Evolutionary conservation across 148 eudicot genomes (phyloP), one percentile per base, ranked within the genome.

Genomic region (Chenopodium berlandieri): DNA sequence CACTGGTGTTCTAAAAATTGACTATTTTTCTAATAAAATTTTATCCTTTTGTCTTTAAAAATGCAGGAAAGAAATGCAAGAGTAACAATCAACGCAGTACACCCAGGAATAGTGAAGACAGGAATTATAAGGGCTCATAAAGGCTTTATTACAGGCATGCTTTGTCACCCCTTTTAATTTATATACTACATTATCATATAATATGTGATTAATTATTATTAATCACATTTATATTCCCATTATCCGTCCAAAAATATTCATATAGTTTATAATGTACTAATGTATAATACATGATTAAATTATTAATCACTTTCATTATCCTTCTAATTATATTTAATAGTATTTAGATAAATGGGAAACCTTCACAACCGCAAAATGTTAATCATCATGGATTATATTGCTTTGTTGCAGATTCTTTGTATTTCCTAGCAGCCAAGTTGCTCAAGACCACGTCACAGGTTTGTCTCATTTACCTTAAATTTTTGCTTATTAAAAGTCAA

Each of bases 41-140:
- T 66, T 25, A 10, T 54, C 8, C 13, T 62, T 8, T 44, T 44
- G 30, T 72, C 75, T 7, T 22, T 11, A 65, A 70, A 82, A 54
- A 79, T 13, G 58, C 88, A 96, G 99, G 95, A 86, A 79, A 90
- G 88, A 84, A 90, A 90, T 80, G 97, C 92, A 87, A 90, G 89
- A 66, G 97, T 96, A 32, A 92, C 88, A 71, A 88, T 94, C 81
- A 96, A 94, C 82, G 91, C 98, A 64, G 94, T 96, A 12, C 99
- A 96, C 78, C 99, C 99, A 25, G 99, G 99, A 72, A 90, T 96
- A 70, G 97, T 96, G 77, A 96, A 96, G 91, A 96, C 99, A 70
- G 98, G 93, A 85, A 96, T 96, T 48, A 90, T 89, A 71, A 91
- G 97, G 50, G 99, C 94, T 65, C 93, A 96, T 78, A 91, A 91